A percentile compares a stretch with the other conserved stretches of the same genome.
These are phyloP conservation scores for Coniochaeta sp. DNA, from an alignment of 2,329 filamentous ascomycete genomes.

Conservation along the genomic window DNA sequence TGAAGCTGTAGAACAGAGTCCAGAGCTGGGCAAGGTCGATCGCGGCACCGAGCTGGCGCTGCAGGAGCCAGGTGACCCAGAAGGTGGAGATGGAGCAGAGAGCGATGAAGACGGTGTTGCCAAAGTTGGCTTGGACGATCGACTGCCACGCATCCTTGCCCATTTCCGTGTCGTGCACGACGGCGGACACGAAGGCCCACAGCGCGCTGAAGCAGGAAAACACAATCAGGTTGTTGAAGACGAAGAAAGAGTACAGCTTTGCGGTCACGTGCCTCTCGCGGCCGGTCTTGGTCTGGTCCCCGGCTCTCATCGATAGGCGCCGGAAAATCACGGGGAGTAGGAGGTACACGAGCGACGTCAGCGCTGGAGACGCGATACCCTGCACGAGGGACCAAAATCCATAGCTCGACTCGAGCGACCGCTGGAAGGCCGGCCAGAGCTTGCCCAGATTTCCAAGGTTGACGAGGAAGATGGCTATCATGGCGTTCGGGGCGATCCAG, in stretches of 20 bases:
- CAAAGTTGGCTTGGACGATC: conserved; percentile 57
- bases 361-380: conserved; percentile 80
- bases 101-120: conserved; percentile 58
- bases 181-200: conserved; percentile 63
- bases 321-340: conserved; percentile 88
- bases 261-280: conserved; percentile 85
- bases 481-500: conserved; percentile 87
- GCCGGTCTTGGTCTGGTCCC: conserved; percentile 86
- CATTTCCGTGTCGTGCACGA: conserved; percentile 51
- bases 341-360: conserved; percentile 83
- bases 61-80: conserved; percentile 90
- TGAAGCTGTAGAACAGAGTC: conserved; percentile 76
- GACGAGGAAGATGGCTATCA: conserved; percentile 90
- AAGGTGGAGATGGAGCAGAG: conserved; percentile 80
- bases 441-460: conserved; percentile 73
- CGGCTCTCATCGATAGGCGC: conserved; percentile 71
- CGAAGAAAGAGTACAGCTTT: conserved; percentile 91
- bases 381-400: conserved; percentile 80
- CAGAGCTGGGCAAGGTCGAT: conserved; percentile 87
- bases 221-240: conserved; percentile 93
- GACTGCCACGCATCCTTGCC: conserved; percentile 61
- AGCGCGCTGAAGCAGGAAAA: conserved; percentile 87
- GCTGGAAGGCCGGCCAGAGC: conserved; percentile 71
- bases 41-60: conserved; percentile 89
- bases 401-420: conserved; percentile 53